Evolutionary conservation across 2,329 filamentous ascomycete genomes (phyloP).

Genomic region (Phialemoniopsis sp.): DNA sequence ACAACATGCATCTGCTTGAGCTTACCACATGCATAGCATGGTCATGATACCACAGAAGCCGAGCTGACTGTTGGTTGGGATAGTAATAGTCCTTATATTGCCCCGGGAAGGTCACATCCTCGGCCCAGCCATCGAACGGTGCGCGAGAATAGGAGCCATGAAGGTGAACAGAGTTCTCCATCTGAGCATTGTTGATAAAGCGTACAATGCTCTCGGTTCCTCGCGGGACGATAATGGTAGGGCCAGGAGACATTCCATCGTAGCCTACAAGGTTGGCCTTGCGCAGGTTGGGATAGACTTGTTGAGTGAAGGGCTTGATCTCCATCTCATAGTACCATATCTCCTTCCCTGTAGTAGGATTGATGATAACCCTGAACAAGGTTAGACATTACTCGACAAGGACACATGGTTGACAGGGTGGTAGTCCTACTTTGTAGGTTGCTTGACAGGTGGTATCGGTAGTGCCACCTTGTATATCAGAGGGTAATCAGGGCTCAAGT

Average conservation of each 20-base stretch:
- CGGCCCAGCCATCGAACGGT: conserved; percentile 46
- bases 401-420: no score
- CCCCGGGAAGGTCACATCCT: conserved; percentile 41
- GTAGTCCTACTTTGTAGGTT: conserved; percentile 29
- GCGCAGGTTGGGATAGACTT: conserved; percentile 29
- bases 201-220: conserved; percentile 49
- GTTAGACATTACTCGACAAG: no score
- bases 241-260: conserved; percentile 50
- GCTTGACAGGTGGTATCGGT: conserved; percentile 37
- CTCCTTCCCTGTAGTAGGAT: conserved; percentile 25
- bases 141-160: conserved; percentile 48
- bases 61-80: conserved; percentile 47
- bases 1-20: not conserved
- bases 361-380: conserved; percentile 20
- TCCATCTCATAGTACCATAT: conserved; percentile 31
- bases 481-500: conserved; percentile 25
- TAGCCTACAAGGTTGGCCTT: conserved; percentile 36
- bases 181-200: conserved; percentile 43
- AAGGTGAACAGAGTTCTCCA: conserved; percentile 44
- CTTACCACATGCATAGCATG: conserved; percentile 28
- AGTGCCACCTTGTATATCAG: conserved; percentile 33
- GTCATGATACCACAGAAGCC: conserved; percentile 56
- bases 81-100: conserved; percentile 62
- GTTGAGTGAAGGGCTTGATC: conserved; percentile 23
- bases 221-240: conserved; percentile 42